Conservation (phyloP, 2,329 filamentous ascomycete genomes). For the Ceratocystis variospora region DNA sequence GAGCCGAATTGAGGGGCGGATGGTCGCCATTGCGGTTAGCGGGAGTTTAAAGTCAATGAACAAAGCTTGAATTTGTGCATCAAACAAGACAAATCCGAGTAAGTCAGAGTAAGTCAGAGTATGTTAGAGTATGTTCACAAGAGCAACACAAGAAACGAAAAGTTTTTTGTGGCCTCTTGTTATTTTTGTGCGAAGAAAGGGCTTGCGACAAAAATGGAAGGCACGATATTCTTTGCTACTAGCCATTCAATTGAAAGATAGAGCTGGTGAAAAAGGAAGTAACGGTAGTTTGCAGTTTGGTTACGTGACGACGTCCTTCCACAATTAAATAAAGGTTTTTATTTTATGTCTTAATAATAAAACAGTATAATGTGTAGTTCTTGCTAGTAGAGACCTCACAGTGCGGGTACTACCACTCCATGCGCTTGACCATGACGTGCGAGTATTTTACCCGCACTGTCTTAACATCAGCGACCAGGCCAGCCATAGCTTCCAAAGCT, state of each 20-base stretch:
- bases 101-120: not conserved
- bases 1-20: not conserved
- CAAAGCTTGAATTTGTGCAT: not conserved
- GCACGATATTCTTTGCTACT: not conserved
- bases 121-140: not conserved
- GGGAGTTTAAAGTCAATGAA: not conserved
- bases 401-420: slow-evolving; percentile 1
- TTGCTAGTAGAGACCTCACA: not conserved
- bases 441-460: not conserved
- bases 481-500: slow-evolving; percentile 3
- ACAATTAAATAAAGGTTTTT: not conserved
- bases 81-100: too few relatives aligned
- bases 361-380: not conserved
- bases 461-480: slow-evolving; percentile 12
- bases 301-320: not conserved
- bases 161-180: not conserved
- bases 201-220: not conserved
- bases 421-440: not conserved
- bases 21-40: not conserved
- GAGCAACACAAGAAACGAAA: not conserved
- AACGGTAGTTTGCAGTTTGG: not conserved
- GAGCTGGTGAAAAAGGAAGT: not conserved
- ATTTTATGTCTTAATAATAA: not conserved
- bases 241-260: not conserved
- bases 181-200: not conserved